phyloP scores from a whole-genome alignment of 2,329 filamentous ascomycete genomes.

The Paecilomyces sp. region DNA sequence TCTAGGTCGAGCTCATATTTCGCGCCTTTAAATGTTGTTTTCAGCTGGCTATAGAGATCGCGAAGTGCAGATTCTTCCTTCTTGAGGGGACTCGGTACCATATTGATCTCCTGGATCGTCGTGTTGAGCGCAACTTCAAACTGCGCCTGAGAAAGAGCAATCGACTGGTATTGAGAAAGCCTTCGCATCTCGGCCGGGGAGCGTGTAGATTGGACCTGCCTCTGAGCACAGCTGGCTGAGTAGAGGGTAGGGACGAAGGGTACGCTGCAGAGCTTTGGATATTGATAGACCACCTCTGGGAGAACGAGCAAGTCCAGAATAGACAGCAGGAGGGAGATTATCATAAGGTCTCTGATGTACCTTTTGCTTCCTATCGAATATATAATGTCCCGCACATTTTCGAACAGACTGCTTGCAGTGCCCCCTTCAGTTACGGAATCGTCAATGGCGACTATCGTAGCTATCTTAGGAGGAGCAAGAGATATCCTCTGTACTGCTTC shows the following conservation, averaged over 20 bases:
- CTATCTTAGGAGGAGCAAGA: not conserved
- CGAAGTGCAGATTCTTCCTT: conserved; percentile 23
- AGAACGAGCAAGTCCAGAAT: conserved; percentile 27
- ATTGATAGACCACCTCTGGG: conserved; percentile 27
- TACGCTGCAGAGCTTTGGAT: conserved; percentile 20
- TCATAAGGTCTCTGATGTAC: not conserved
- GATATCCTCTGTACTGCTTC: conserved; percentile 3
- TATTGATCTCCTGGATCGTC: conserved; percentile 18
- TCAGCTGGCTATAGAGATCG: conserved; percentile 19
- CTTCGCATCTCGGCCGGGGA: not conserved
- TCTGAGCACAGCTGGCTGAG: conserved; percentile 19
- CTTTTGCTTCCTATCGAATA: not conserved
- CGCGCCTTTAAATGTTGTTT: conserved; percentile 18
- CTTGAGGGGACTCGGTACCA: conserved; percentile 13
- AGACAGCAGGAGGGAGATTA: conserved; percentile 1
- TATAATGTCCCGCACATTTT: not conserved
- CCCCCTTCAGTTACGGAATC: not conserved
- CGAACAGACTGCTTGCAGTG: not conserved
- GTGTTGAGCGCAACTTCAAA: conserved; percentile 23
- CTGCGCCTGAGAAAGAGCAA: conserved; percentile 14
- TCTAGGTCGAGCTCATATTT: conserved; percentile 31
- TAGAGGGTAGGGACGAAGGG: conserved; percentile 18
- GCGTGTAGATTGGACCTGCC: not conserved
- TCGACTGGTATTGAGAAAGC: conserved; percentile 7
- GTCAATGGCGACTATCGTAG: not conserved